Evolutionary conservation across 1,284 basidiomycete genomes (phyloP), one percentile per base, ranked within the genome.

Genomic region (Hypsizygus ulmarius): DNA sequence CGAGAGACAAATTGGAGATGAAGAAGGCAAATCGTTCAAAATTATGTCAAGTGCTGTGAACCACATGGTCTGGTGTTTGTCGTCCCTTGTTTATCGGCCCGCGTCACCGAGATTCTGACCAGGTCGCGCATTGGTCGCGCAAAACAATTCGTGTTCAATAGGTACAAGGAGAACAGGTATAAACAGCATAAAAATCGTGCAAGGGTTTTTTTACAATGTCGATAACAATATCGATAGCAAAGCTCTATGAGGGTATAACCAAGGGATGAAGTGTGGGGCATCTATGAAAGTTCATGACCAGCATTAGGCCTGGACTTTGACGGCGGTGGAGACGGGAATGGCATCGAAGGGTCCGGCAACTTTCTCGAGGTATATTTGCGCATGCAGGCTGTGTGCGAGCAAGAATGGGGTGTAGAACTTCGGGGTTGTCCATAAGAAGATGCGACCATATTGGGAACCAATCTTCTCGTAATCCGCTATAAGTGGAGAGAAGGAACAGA

Each of bases 361-460:
- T 46, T 65, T 70, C 62, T 84, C 79, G 14, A 86, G 61, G 33
- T 67, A 53, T 25, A 51, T 49, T 50, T 69, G 65, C 10, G 51
- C 61, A 27, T 41, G 11, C 18, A 57, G 60, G 39, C 65, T 64
- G n/a, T 52, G 43, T 12, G 59, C 59, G 52, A 67, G 50, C 12
- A 72, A 59, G 37, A 72, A 62, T 0, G 83, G 84, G 12, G 76
- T 66, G 59, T 87, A 90, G 59, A 79, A 90, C 43, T 65, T 62
- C 50, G 71, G 70, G 5, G 77, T 76, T 52, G 85, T 89, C 89
- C 89, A 91, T 34, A 91, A 69, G 74, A 91, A 90, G 55, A 75
- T 65, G 33, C 89, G 80, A 18, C 80, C 74, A 59, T 88, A 77
- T 55, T 75, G 73, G 9, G 79, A 71, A 34, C 74, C 73, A 29